Evolutionary conservation across 257 asterid genomes (phyloP).

Genomic region (Solanum bukasovii): DNA sequence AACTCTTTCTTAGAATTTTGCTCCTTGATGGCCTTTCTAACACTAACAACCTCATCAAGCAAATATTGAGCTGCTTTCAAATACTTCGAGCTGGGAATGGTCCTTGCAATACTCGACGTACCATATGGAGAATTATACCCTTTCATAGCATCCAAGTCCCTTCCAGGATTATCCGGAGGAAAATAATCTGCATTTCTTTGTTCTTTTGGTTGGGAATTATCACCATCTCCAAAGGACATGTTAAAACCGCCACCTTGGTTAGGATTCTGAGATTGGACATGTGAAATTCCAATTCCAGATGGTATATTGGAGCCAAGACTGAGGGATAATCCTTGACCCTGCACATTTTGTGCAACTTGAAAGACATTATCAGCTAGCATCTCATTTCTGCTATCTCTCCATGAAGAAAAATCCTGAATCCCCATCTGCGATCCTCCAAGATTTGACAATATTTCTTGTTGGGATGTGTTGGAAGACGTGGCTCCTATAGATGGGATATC

Average conservation of each 20-base stretch:
- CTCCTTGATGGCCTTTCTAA: constrained; percentile 48
- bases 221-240: constrained; percentile 26
- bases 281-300: constrained; percentile 30
- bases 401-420: constrained; percentile 30
- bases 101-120: constrained; percentile 27
- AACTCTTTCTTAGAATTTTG: constrained; percentile 21
- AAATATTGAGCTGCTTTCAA: constrained; percentile 66
- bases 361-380: constrained; percentile 26
- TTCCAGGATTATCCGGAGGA: constrained; percentile 19
- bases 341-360: constrained; percentile 30
- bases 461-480: constrained; percentile 33
- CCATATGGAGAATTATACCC: constrained; percentile 34
- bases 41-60: constrained; percentile 80
- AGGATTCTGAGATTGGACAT: constrained; percentile 32
- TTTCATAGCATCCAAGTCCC: constrained; percentile 13
- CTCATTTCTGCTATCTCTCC: constrained; percentile 40
- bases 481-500: constrained; percentile 16
- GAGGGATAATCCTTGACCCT: constrained; percentile 70
- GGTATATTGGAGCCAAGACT: constrained; percentile 57
- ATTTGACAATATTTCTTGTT: constrained; percentile 31
- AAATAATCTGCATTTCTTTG: constrained; percentile 22
- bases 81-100: constrained; percentile 50
- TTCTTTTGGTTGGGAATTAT: constrained; percentile 32
- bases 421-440: constrained; percentile 32
- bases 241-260: constrained; percentile 21